Percentiles rank a stretch among this genome's conserved stretches.
These are phyloP conservation scores for Endocarpon pusillum DNA, from an alignment of 495 filamentous ascomycete species.

Conservation along the genomic window DNA sequence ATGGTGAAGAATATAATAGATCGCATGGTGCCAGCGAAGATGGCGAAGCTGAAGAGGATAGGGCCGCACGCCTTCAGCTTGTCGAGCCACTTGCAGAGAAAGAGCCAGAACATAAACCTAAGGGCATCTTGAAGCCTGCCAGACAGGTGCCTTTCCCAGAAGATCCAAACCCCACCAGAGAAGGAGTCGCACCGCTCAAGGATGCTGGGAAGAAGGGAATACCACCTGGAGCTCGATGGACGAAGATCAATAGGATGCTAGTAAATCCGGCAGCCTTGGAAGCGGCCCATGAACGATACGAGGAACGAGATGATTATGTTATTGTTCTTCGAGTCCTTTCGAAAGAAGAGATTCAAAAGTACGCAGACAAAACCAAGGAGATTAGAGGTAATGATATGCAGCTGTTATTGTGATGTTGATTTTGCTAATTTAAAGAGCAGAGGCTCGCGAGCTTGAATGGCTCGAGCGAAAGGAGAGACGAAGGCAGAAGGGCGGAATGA, in stretches of 20 bases:
- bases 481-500: too few relatives aligned
- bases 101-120: conserved; percentile 31
- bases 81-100: conserved; percentile 15
- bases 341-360: conserved; percentile 67
- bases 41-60: conserved; percentile 9
- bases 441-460: too few relatives aligned
- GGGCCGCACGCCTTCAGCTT: conserved; percentile 15
- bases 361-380: conserved; percentile 55
- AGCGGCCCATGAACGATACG: conserved; percentile 61
- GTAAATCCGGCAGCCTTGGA: conserved; percentile 71
- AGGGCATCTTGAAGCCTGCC: conserved; percentile 47
- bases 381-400: conserved; percentile 76
- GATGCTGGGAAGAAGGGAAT: conserved; percentile 58
- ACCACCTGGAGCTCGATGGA: conserved; percentile 68
- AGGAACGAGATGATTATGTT: conserved; percentile 65
- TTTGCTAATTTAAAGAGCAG: too few relatives aligned
- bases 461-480: too few relatives aligned
- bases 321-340: conserved; percentile 67
- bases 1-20: too few relatives aligned
- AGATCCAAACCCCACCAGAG: conserved; percentile 56
- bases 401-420: too few relatives aligned
- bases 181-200: conserved; percentile 79
- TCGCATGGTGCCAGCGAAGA: conserved; percentile 1
- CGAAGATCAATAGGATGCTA: conserved; percentile 66
- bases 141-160: conserved; percentile 66